These are phyloP conservation scores for Globisporangium spiculum DNA, from an alignment of 352 stramenopile genomes.

Conservation along the genomic window DNA sequence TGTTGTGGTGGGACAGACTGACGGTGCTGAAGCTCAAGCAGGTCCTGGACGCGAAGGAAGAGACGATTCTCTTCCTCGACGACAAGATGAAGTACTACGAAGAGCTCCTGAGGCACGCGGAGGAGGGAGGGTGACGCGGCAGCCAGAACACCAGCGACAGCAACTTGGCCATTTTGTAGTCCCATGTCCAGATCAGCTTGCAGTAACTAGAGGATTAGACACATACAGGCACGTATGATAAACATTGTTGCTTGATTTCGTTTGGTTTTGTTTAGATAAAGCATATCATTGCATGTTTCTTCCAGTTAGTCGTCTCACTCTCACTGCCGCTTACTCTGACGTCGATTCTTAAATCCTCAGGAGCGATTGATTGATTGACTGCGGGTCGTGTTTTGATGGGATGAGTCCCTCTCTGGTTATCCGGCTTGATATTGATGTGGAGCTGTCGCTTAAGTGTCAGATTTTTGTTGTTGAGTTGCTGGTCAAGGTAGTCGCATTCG, in stretches of 20 bases:
- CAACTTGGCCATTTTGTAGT: too few relatives aligned
- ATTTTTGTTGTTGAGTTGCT: background rate
- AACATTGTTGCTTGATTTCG: background rate
- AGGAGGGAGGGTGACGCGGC: too few relatives aligned
- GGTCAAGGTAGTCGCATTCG: background rate
- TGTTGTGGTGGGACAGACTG: constrained; percentile 24
- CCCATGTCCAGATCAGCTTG: too few relatives aligned
- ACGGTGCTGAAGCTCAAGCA: constrained; percentile 54
- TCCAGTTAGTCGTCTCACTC: background rate
- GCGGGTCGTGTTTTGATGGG: too few relatives aligned
- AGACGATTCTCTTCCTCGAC: constrained; percentile 56
- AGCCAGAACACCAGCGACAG: too few relatives aligned
- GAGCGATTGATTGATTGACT: too few relatives aligned
- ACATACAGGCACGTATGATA: too few relatives aligned
- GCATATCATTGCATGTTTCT: background rate
- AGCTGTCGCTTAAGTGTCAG: background rate
- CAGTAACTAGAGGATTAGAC: too few relatives aligned
- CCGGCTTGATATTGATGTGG: background rate
- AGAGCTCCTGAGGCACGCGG: constrained; percentile 7
- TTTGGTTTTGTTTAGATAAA: background rate
- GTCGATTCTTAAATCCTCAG: too few relatives aligned
- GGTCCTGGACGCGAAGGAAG: constrained; percentile 56
- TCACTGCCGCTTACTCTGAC: too few relatives aligned
- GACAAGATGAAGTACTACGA: constrained; percentile 49
- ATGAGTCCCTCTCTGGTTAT: too few relatives aligned